A percentile compares a stretch with the other conserved stretches of the same genome.
These are phyloP conservation scores for Gynandropsis gynandra DNA, from an alignment of 345 rosid genomes.

Conservation along the genomic window DNA sequence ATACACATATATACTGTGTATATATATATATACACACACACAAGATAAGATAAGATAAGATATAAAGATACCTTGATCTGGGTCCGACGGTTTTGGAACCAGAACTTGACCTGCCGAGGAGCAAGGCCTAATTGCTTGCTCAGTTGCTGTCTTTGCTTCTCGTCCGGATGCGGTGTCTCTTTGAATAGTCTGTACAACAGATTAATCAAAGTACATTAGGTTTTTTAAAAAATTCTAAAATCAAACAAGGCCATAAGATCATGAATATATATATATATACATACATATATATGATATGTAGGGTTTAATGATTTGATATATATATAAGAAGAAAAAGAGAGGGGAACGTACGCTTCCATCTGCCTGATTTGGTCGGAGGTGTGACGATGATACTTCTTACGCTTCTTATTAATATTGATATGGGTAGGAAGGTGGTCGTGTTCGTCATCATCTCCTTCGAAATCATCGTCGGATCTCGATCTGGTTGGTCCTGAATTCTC, in stretches of 20 bases:
- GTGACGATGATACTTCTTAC: conserved; percentile 95
- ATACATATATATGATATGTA: too few species aligned
- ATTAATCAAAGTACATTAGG: too few species aligned
- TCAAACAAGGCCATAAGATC: not conserved
- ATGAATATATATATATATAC: too few species aligned
- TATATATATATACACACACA: not conserved
- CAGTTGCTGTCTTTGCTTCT: conserved; percentile 91
- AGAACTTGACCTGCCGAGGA: conserved; percentile 96
- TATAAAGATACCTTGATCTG: conserved; percentile 63
- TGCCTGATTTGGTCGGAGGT: conserved; percentile 92
- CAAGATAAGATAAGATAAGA: not conserved
- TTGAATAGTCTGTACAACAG: conserved; percentile 58
- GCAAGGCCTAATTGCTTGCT: conserved; percentile 94
- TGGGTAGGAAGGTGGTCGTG: conserved; percentile 34
- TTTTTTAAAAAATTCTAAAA: not conserved
- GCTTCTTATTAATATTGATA: conserved; percentile 74
- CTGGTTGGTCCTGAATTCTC: conserved; percentile 86
- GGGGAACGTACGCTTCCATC: conserved; percentile 80
- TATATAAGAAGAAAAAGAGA: not conserved
- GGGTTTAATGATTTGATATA: too few species aligned
- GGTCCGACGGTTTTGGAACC: conserved; percentile 98
- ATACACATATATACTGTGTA: not conserved
- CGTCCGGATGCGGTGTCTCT: conserved; percentile 98
- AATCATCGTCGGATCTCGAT: conserved; percentile 76
- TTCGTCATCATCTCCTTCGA: conserved; percentile 52